Base-by-base conservation (phyloP, 805 yeast genomes). In the Wickerhamiella spandovensis region DNA sequence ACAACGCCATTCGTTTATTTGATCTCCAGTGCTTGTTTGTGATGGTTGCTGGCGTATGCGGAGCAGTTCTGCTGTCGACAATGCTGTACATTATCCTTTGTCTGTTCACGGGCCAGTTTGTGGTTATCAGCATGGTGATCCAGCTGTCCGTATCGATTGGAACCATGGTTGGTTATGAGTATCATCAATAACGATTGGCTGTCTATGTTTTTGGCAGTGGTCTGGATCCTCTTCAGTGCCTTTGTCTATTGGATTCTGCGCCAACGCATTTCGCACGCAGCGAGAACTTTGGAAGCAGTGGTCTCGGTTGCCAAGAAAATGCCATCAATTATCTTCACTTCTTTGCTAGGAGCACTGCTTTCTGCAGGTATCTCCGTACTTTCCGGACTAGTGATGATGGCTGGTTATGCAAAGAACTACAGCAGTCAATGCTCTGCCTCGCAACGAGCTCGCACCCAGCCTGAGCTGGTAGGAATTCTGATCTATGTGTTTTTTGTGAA, bases 401-500 rank as follows among this genome's bases (percentile, higher is more conserved):
- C 94, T 1, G 75, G 84, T 4, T 86, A 87, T 64, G 82, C 83
- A 62, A 85, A 84, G 60, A 84, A 76, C 69, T 81, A 81, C 51
- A 30, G 51, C 18, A 23, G 38, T 2, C 54, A 52, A 24, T 82
- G 85, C 6, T 71, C 75, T 39, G 53, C 67, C 1, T 59, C 61
- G 39, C 77, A 78, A 56, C 38, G 20, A 32, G 42, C 17, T 17
- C 48, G 63, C 2, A 68, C 73, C 15, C 54, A 56, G 28, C 63
- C 64, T 43, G 74, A 74, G 59, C 69, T 84, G 56, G 74, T 82
- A 55, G 94, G 92, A 4, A 64, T 83, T 13, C 66, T 86, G 53
- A 78, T 87, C 24, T 82, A 76, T 65, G 78, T 82, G 5, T 78
- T 87, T 56, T 85, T 89, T 64, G 83, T 90, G 5, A 95, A 95